These are phyloP conservation scores for Nakaseomyces delphensis DNA, from an alignment of 1,139 yeast species.

Conservation along the genomic window DNA sequence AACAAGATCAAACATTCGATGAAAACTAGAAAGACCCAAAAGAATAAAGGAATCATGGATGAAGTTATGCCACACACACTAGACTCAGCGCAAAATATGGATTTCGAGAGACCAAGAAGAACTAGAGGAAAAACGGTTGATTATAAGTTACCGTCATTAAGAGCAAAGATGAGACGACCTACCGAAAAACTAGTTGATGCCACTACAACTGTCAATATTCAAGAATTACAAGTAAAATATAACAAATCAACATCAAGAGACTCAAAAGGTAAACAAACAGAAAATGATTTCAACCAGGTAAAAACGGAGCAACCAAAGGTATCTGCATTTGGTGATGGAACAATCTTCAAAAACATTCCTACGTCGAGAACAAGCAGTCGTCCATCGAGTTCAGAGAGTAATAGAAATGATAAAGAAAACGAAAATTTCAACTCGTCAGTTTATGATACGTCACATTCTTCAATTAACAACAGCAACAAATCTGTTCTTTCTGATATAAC, in stretches of 20 bases:
- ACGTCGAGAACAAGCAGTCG: background rate
- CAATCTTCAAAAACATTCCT: constrained; percentile 2
- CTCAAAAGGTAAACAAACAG: background rate
- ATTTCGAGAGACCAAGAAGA: constrained; percentile 32
- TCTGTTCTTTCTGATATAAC: constrained; percentile 21
- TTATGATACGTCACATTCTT: constrained; percentile 1
- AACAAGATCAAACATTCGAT: constrained; percentile 28
- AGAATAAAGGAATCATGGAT: constrained; percentile 29
- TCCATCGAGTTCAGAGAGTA: background rate
- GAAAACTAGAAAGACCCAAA: constrained; percentile 29
- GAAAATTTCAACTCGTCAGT: background rate
- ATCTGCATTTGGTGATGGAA: background rate
- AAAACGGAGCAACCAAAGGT: background rate
- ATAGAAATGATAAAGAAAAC: background rate
- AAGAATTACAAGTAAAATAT: constrained; percentile 25
- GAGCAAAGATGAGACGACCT: constrained; percentile 64
- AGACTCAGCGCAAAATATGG: constrained; percentile 13
- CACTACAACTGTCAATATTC: constrained; percentile 28
- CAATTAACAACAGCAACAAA: constrained; percentile 6
- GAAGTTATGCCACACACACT: constrained; percentile 34
- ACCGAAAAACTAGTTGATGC: constrained; percentile 56
- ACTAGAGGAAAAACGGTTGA: constrained; percentile 49
- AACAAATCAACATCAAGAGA: background rate
- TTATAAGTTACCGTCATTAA: constrained; percentile 60
- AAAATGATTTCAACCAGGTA: background rate